These are phyloP conservation scores for Trichoderma lentiforme DNA, from an alignment of 2,329 filamentous ascomycete species.

Conservation along the genomic window DNA sequence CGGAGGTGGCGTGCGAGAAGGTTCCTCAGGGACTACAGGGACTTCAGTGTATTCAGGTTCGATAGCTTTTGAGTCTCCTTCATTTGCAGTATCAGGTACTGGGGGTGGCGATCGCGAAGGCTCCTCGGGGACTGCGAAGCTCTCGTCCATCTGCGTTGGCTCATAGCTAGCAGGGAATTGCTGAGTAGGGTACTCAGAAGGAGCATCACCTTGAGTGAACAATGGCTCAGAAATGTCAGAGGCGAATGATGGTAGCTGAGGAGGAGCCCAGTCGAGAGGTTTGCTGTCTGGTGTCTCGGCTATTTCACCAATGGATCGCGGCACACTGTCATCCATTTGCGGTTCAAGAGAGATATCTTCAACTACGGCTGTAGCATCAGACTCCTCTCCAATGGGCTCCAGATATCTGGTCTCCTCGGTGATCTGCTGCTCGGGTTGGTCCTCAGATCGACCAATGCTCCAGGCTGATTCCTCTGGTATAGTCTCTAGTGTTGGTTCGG, in stretches of 20 bases:
- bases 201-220: constrained; percentile 31
- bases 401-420: neutral
- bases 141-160: constrained; percentile 26
- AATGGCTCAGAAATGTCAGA: constrained; percentile 31
- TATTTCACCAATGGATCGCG: neutral
- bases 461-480: neutral
- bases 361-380: neutral
- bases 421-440: neutral
- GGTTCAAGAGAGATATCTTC: neutral
- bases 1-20: neutral
- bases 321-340: neutral
- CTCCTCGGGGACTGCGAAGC: neutral
- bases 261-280: neutral
- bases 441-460: neutral
- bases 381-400: neutral
- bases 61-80: neutral
- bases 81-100: neutral
- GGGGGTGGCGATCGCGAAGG: neutral
- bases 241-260: constrained; percentile 19
- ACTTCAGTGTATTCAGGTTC: constrained; percentile 23
- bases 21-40: neutral
- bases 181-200: constrained; percentile 26
- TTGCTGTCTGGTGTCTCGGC: neutral
- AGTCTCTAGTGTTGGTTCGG: neutral
- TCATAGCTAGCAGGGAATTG: constrained; percentile 22